A percentile compares a stretch with the other conserved stretches of the same genome.
These are phyloP conservation scores for Candida odintsovae DNA, from an alignment of 805 yeast genomes.

Conservation along the genomic window DNA sequence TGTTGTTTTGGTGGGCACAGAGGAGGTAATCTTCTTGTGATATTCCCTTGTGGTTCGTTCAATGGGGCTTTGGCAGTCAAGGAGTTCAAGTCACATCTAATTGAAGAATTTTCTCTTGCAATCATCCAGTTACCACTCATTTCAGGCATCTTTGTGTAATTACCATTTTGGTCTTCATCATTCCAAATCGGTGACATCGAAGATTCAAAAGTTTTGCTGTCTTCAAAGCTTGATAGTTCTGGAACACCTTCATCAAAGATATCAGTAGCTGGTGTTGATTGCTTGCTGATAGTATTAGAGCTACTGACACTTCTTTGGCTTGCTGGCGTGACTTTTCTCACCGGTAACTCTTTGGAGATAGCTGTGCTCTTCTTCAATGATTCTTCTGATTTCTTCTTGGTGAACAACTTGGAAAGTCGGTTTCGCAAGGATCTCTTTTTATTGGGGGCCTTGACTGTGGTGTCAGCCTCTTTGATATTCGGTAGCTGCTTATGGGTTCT, in stretches of 20 bases:
- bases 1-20: neutral
- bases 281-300: neutral
- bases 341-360: neutral
- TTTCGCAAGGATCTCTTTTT: slow-evolving; percentile 13
- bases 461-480: slow-evolving; percentile 5
- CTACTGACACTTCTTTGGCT: neutral
- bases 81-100: slow-evolving; percentile 9
- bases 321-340: neutral
- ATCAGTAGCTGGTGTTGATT: neutral
- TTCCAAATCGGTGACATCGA: slow-evolving; percentile 20
- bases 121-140: slow-evolving; percentile 11
- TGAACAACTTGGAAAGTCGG: slow-evolving; percentile 21
- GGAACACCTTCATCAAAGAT: slow-evolving; percentile 10
- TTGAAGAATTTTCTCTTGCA: slow-evolving; percentile 19
- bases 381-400: slow-evolving; percentile 3
- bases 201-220: slow-evolving; percentile 17
- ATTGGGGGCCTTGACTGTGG: slow-evolving; percentile 4
- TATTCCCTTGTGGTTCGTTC: neutral
- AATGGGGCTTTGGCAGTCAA: neutral
- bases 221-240: slow-evolving; percentile 9
- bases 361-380: neutral
- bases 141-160: neutral
- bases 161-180: slow-evolving; percentile 12
- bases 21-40: neutral
- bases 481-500: slow-evolving; percentile 18